Conservation (phyloP, 345 rosid species). For the Triadica sebifera region DNA sequence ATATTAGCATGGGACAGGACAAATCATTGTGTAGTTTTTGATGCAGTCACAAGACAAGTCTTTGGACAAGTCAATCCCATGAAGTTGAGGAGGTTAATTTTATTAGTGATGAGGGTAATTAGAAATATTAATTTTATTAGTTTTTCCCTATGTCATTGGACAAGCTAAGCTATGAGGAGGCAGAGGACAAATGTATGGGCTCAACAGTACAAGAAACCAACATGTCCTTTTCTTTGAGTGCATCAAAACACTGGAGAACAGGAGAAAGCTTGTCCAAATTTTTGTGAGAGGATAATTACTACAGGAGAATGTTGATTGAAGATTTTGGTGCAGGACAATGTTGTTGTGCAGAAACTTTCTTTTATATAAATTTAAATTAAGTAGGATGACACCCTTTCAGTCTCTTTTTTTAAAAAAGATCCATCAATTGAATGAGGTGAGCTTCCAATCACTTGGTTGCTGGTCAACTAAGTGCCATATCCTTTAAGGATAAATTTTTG, state of each 20-base stretch:
- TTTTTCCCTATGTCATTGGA: background rate
- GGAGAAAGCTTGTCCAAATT: background rate
- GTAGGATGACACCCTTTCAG: background rate
- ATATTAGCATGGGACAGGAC: background rate
- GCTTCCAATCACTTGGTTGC: background rate
- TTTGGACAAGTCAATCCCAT: background rate
- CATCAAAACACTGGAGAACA: background rate
- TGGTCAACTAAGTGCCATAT: background rate
- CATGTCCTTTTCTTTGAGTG: background rate
- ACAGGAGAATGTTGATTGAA: background rate
- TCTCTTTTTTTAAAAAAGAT: constrained; percentile 1
- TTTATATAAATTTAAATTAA: background rate
- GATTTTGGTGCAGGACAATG: background rate
- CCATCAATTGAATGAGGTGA: background rate
- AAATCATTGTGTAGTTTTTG: too few species aligned
- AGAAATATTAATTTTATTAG: background rate
- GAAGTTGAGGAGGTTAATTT: background rate
- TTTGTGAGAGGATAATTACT: background rate
- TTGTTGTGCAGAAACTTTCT: too few species aligned
- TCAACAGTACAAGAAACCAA: background rate
- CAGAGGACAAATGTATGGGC: background rate
- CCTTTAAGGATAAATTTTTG: background rate
- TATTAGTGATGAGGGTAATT: background rate
- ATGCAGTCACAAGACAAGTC: background rate
- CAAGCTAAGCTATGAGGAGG: background rate